phyloP scores from a whole-genome alignment of 192 early-diverging fungal genomes.

The Coemansia sp. region DNA sequence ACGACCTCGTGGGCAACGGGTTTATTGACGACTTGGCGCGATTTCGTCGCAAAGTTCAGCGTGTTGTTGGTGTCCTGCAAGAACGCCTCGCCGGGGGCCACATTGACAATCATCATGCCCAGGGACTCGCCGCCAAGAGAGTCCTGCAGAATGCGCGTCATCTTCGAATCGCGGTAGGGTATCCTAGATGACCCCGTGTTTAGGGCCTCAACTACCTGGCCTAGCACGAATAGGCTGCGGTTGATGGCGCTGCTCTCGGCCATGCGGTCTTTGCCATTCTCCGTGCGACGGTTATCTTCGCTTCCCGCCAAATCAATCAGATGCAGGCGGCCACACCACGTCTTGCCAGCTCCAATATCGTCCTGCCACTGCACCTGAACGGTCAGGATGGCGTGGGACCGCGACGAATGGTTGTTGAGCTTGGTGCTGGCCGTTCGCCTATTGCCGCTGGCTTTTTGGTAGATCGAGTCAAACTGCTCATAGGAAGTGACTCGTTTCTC shows the following conservation, averaged over 20 bases:
- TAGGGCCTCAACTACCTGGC: constrained; percentile 66
- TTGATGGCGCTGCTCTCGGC: constrained; percentile 68
- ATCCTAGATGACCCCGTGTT: constrained; percentile 56
- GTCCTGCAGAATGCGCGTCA: constrained; percentile 67
- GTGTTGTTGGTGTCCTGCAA: constrained; percentile 59
- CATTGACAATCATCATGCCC: constrained; percentile 69
- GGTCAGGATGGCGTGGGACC: constrained; percentile 65
- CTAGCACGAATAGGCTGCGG: constrained; percentile 62
- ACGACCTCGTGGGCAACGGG: constrained; percentile 49
- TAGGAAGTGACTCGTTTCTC: constrained; percentile 54
- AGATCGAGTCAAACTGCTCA: constrained; percentile 53
- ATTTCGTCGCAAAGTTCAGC: constrained; percentile 64
- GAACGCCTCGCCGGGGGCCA: constrained; percentile 57
- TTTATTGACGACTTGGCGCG: constrained; percentile 62
- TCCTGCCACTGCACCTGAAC: constrained; percentile 51
- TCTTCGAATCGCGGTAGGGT: constrained; percentile 66
- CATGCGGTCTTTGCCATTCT: constrained; percentile 59
- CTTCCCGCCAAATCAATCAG: constrained; percentile 68
- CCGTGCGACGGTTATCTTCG: constrained; percentile 66
- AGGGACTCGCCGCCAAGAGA: constrained; percentile 61
- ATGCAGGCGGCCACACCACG: constrained; percentile 55
- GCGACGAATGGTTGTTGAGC: constrained; percentile 61
- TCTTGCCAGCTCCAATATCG: constrained; percentile 25
- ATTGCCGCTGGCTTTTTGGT: constrained; percentile 55
- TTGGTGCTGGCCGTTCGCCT: constrained; percentile 64